phyloP scores from a whole-genome alignment of 176 grass and related monocot genomes.

The Tuctoria greenei region DNA sequence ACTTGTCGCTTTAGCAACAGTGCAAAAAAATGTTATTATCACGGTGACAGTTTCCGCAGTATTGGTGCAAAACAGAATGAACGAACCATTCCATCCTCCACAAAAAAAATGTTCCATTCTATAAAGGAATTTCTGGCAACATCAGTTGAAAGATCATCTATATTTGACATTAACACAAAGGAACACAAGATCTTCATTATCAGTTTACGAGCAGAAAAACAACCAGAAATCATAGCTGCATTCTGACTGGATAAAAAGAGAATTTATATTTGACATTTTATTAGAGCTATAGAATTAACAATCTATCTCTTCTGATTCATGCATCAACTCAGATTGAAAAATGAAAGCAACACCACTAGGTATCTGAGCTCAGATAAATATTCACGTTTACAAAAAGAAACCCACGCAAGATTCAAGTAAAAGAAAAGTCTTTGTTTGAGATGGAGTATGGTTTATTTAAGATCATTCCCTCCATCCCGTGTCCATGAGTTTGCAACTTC shows the following conservation, averaged over 20 bases:
- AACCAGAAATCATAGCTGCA: too few species aligned
- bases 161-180: neutral
- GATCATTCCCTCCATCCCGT: constrained; percentile 56
- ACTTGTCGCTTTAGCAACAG: too few species aligned
- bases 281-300: neutral
- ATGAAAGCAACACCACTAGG: neutral
- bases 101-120: too few species aligned
- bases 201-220: neutral
- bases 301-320: neutral
- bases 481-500: constrained; percentile 26
- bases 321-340: neutral
- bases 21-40: too few species aligned
- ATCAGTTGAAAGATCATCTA: neutral
- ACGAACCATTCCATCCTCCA: too few species aligned
- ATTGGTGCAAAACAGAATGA: too few species aligned
- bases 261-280: neutral
- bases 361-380: too few species aligned
- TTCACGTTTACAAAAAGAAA: too few species aligned
- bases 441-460: constrained; percentile 76
- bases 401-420: constrained; percentile 35
- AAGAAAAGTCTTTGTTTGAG: constrained; percentile 40
- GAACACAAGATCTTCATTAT: neutral
- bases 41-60: too few species aligned
- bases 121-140: too few species aligned
- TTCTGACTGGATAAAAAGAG: too few species aligned